Conservation (phyloP, 768 basidiomycete species). For the Ramaria sp. region DNA sequence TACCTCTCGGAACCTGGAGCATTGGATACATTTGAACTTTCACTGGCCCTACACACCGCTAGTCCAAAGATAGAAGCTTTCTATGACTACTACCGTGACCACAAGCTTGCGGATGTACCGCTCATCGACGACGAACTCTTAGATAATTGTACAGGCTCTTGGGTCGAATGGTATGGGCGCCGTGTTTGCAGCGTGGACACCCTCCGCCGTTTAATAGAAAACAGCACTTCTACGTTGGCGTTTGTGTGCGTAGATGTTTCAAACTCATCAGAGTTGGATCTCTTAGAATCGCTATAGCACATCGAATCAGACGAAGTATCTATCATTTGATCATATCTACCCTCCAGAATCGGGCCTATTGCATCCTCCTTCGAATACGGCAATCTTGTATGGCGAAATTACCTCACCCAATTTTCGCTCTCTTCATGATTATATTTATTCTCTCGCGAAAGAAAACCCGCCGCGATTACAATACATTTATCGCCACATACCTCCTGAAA, state of each 20-base stretch:
- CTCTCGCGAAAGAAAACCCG: constrained; percentile 31
- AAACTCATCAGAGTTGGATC: not conserved
- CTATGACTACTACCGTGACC: constrained; percentile 55
- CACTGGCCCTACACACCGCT: constrained; percentile 66
- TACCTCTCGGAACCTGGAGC: constrained; percentile 39
- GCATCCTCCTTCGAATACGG: constrained; percentile 43
- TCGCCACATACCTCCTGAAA: constrained; percentile 45
- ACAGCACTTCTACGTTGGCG: constrained; percentile 17
- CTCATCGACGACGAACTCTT: constrained; percentile 18
- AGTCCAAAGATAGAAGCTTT: constrained; percentile 79
- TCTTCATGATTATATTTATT: constrained; percentile 54
- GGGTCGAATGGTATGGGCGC: constrained; percentile 79
- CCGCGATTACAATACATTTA: constrained; percentile 63
- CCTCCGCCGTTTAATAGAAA: constrained; percentile 34
- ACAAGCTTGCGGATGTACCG: constrained; percentile 13
- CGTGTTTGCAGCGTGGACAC: constrained; percentile 57
- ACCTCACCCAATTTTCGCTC: constrained; percentile 55
- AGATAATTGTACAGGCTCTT: constrained; percentile 43
- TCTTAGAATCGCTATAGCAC: constrained; percentile 13
- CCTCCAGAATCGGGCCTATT: constrained; percentile 36
- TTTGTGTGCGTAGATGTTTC: constrained; percentile 4
- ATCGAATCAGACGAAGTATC: constrained; percentile 34
- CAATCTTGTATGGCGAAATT: constrained; percentile 70
- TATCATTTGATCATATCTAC: constrained; percentile 72
- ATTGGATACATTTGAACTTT: constrained; percentile 51